A percentile compares a stretch with the other conserved stretches of the same genome.
Conservation (phyloP, 306 rosid species). For the Vigna angularis region DNA sequence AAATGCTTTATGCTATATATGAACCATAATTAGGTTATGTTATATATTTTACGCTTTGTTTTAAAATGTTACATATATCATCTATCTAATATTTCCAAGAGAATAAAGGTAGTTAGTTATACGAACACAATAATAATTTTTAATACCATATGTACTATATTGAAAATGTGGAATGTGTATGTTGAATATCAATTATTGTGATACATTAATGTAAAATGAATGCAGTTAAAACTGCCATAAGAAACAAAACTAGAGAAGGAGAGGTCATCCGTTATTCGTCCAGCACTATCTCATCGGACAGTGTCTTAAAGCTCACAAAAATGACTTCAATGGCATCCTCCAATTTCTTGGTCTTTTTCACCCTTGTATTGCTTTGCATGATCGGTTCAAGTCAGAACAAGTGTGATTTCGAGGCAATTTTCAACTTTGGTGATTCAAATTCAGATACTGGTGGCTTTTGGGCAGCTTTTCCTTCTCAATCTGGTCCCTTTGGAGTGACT, state of each 20-base stretch:
- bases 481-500: constrained; percentile 71
- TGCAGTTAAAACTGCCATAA: background rate
- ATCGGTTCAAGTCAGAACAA: constrained; percentile 23
- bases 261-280: background rate
- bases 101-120: too few species aligned
- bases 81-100: too few species aligned
- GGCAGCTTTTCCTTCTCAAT: constrained; percentile 80
- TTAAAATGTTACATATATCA: too few species aligned
- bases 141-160: too few species aligned
- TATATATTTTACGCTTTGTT: too few species aligned
- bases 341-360: constrained; percentile 28
- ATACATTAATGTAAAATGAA: background rate
- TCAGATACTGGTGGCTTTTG: constrained; percentile 54
- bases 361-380: constrained; percentile 32
- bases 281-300: background rate
- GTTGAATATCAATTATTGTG: background rate
- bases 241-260: background rate
- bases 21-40: too few species aligned
- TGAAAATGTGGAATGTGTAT: background rate
- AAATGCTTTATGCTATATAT: too few species aligned
- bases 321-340: constrained; percentile 31
- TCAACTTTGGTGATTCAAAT: constrained; percentile 51
- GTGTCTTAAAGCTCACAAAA: constrained; percentile 6
- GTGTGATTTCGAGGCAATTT: constrained; percentile 65
- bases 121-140: too few species aligned